Conservation (phyloP, 306 rosid genomes). For the Cyclanthera cordifolia region DNA sequence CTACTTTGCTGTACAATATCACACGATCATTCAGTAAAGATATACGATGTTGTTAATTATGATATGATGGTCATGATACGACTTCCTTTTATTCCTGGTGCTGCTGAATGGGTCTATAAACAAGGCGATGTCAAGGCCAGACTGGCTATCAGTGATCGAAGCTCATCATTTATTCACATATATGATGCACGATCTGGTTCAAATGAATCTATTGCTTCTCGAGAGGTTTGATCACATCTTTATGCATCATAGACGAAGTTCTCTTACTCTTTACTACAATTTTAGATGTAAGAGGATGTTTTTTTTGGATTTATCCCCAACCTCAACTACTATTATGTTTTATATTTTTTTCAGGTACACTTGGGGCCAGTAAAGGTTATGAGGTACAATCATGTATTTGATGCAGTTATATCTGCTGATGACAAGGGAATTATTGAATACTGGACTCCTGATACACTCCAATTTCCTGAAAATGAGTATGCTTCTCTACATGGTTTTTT, state of each 20-base stretch:
- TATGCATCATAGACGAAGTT: background rate
- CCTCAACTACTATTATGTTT: constrained; percentile 6
- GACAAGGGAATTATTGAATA: constrained; percentile 75
- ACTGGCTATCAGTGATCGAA: constrained; percentile 70
- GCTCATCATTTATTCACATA: constrained; percentile 67
- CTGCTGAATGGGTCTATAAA: constrained; percentile 94
- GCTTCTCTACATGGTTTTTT: constrained; percentile 18
- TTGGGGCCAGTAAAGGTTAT: constrained; percentile 71
- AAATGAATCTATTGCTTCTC: constrained; percentile 70
- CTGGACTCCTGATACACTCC: constrained; percentile 66
- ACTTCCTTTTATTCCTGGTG: constrained; percentile 62
- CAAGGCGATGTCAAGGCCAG: constrained; percentile 91
- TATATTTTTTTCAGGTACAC: constrained; percentile 46
- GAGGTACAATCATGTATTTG: constrained; percentile 63
- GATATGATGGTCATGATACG: constrained; percentile 99
- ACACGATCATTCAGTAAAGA: constrained; percentile 68
- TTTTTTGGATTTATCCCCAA: background rate
- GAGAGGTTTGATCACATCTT: constrained; percentile 44
- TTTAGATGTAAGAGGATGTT: background rate
- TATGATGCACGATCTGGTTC: constrained; percentile 83
- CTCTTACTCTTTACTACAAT: background rate
- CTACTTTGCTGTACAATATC: constrained; percentile 94
- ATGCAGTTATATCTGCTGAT: constrained; percentile 79
- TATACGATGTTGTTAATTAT: constrained; percentile 88
- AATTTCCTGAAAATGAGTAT: constrained; percentile 76